phyloP scores from a whole-genome alignment of 1,139 yeast species.

The Hanseniaspora uvarum region DNA sequence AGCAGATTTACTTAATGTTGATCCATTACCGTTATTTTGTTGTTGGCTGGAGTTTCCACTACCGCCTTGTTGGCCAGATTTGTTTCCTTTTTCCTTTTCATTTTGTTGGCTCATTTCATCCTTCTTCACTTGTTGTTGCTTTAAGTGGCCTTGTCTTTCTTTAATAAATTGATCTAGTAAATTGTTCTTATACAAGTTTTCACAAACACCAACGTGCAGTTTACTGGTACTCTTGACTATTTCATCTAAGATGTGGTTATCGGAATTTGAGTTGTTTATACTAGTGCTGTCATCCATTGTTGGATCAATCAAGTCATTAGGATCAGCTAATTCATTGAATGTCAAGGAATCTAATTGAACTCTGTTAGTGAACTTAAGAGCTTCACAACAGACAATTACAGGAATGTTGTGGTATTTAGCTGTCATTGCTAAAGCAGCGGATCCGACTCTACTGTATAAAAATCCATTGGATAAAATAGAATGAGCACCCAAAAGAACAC shows the following conservation, averaged over 20 bases:
- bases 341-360: constrained; percentile 95
- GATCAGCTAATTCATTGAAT: constrained; percentile 80
- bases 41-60: constrained; percentile 17
- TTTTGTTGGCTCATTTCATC: constrained; percentile 24
- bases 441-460: constrained; percentile 86
- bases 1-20: constrained; percentile 18
- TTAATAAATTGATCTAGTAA: constrained; percentile 58
- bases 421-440: constrained; percentile 87
- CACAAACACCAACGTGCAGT: constrained; percentile 13
- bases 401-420: constrained; percentile 84
- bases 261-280: not conserved
- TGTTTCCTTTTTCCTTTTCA: constrained; percentile 26
- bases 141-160: constrained; percentile 28
- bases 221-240: not conserved
- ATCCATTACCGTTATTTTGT: constrained; percentile 22
- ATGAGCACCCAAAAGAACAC: constrained; percentile 91
- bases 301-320: constrained; percentile 52
- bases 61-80: constrained; percentile 21
- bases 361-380: constrained; percentile 86
- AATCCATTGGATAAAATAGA: constrained; percentile 94
- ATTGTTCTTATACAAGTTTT: constrained; percentile 35
- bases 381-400: constrained; percentile 89
- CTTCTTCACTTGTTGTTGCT: constrained; percentile 4
- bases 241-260: constrained; percentile 15
- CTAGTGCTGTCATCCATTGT: constrained; percentile 22